A percentile compares a stretch with the other conserved stretches of the same genome.
Evolutionary conservation across 2,329 filamentous ascomycete genomes (phyloP).

Genomic region (Calonectria ilicicola): DNA sequence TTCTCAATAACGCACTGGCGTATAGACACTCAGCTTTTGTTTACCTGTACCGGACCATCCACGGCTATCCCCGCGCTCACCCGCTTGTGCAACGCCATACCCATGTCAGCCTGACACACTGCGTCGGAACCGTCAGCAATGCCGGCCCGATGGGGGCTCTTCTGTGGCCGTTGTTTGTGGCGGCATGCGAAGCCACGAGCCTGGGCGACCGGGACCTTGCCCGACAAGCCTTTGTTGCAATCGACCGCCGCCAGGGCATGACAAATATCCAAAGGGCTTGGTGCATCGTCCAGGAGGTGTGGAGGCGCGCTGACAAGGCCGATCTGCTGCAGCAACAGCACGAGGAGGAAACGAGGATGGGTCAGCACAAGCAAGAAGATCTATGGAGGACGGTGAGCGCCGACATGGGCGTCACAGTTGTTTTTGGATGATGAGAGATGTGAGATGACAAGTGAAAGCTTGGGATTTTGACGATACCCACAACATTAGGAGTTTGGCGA

Average conservation of each 20-base stretch:
- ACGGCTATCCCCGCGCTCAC: constrained; percentile 60
- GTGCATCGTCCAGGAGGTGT: constrained; percentile 72
- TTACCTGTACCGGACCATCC: constrained; percentile 68
- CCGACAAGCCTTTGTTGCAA: constrained; percentile 61
- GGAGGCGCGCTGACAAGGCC: constrained; percentile 62
- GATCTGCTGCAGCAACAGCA: constrained; percentile 40
- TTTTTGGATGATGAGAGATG: constrained; percentile 58
- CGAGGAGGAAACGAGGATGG: constrained; percentile 33
- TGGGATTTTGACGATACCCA: constrained; percentile 36
- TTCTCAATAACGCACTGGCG: constrained; percentile 69
- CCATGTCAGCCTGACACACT: constrained; percentile 63
- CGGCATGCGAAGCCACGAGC: constrained; percentile 68
- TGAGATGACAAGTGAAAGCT: background rate
- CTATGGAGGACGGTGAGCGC: constrained; percentile 69
- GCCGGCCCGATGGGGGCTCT: constrained; percentile 72
- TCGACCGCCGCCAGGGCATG: constrained; percentile 72
- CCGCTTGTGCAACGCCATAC: constrained; percentile 65
- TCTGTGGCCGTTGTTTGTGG: constrained; percentile 74
- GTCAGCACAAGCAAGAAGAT: constrained; percentile 48
- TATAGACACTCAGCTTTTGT: constrained; percentile 70
- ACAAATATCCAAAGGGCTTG: constrained; percentile 72
- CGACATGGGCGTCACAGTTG: constrained; percentile 69
- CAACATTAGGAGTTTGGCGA: constrained; percentile 38
- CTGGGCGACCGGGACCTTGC: constrained; percentile 64
- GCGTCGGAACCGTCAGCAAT: constrained; percentile 65